Conservation (phyloP, 441 rosid species). For the Raphanus hybrid region DNA sequence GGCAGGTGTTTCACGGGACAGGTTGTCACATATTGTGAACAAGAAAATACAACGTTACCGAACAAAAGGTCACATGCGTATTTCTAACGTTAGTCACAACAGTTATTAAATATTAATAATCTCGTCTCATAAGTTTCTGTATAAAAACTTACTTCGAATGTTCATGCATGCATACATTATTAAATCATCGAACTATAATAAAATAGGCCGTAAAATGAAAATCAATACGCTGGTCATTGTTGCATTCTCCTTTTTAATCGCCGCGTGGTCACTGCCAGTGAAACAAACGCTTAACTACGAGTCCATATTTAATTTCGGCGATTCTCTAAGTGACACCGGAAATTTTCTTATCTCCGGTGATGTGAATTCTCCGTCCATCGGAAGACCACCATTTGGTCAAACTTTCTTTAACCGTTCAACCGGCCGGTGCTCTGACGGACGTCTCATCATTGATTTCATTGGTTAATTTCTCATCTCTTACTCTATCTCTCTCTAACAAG, state of each 20-base stretch:
- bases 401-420: conserved; percentile 66
- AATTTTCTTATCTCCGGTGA: conserved; percentile 65
- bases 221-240: neutral
- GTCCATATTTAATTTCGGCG: conserved; percentile 76
- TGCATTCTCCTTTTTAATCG: conserved; percentile 18
- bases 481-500: neutral
- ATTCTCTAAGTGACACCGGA: conserved; percentile 82
- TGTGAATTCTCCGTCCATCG: conserved; percentile 53
- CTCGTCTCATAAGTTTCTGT: conserved; percentile 5
- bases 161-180: neutral
- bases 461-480: conserved; percentile 45
- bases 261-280: conserved; percentile 20
- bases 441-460: conserved; percentile 73
- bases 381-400: conserved; percentile 63
- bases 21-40: too few relatives aligned
- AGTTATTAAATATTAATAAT: conserved; percentile 7
- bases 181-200: neutral
- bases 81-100: neutral
- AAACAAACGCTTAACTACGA: conserved; percentile 44
- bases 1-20: too few relatives aligned
- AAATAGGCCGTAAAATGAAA: conserved; percentile 18
- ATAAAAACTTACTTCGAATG: neutral
- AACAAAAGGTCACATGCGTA: neutral
- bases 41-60: neutral
- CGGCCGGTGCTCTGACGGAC: conserved; percentile 81